Base-by-base conservation (phyloP, 2,329 filamentous ascomycete species). In the Aspergillus pseudoviridinutans region DNA sequence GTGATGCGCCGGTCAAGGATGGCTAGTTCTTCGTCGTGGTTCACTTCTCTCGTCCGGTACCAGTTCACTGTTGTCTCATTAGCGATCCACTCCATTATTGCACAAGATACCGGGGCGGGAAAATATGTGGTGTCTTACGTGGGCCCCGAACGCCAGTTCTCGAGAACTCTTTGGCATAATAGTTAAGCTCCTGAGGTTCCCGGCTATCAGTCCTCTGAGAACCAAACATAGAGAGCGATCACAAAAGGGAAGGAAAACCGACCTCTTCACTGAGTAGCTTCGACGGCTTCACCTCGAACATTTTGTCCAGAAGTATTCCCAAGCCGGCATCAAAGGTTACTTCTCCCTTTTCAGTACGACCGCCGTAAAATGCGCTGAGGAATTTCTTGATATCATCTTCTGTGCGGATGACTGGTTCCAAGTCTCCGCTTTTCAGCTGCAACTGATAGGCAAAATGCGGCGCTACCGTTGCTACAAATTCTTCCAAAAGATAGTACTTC, bases 401-500 rank as follows among this genome's bases (percentile, higher is more conserved):
- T 32, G 83, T 84, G 25, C 81, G 79, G 50, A 87, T 76, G 14
- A 72, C 72, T 53, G 75, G 74, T 68, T 93, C 85, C 8, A 91
- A 77, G 17, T 88, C 85, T 0, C 85, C 84, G 22, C 87, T 86
- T 1, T 81, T 83, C 53, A 97, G 83, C 63, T 96, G 91, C 49
- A 94, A 71, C 79, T 97, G 93, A 74, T 99, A 99, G 14, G 76
- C 81, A 69, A 95, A 93, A 67, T 89, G 88, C 47, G 87, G 86
- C 44, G 90, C 65, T 22, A 71, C 67, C 55, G 79, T 68, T 63
- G 78, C 78, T 49, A 89, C 83, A 28, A 89, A 61, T n/a, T 82
- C 75, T 66, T 88, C 82, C 1, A 88, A 77, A 1, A 85, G 77
- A 17, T 83, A 61, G 68, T 78, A 90, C 24, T 70, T 73, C 54